Percentiles rank a stretch among this genome's conserved stretches.
Evolutionary conservation across 768 basidiomycete species (phyloP).

Genomic region (Amanita molliuscula): DNA sequence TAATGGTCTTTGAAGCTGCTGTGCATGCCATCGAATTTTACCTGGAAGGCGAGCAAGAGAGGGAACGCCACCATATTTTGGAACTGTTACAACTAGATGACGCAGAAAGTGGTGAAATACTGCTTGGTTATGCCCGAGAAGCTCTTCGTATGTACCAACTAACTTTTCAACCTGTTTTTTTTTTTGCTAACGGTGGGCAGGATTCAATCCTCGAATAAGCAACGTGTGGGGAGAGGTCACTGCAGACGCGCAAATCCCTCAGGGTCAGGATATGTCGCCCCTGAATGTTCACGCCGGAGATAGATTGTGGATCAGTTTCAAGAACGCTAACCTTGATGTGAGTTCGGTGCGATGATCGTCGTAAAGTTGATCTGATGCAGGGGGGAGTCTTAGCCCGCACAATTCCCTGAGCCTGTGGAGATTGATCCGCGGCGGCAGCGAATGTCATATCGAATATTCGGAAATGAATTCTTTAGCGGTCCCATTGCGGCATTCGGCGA

Average conservation of each 20-base stretch:
- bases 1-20: slow-evolving; percentile 18
- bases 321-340: slow-evolving; percentile 33
- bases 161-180: neutral
- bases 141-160: slow-evolving; percentile 33
- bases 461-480: slow-evolving; percentile 31
- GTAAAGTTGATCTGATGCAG: neutral
- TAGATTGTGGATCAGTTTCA: slow-evolving; percentile 28
- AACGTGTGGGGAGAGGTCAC: slow-evolving; percentile 30
- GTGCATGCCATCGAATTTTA: slow-evolving; percentile 45
- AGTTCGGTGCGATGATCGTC: neutral
- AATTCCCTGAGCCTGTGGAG: slow-evolving; percentile 29
- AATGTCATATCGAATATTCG: slow-evolving; percentile 18
- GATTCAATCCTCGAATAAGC: slow-evolving; percentile 28
- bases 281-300: slow-evolving; percentile 30
- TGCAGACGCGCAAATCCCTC: slow-evolving; percentile 22
- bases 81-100: slow-evolving; percentile 23
- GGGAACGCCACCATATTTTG: slow-evolving; percentile 28
- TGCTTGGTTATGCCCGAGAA: slow-evolving; percentile 41
- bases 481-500: slow-evolving; percentile 26
- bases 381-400: slow-evolving; percentile 18
- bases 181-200: slow-evolving; percentile 10
- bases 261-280: slow-evolving; percentile 23
- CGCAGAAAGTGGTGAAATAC: slow-evolving; percentile 20
- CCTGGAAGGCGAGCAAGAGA: slow-evolving; percentile 28
- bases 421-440: slow-evolving; percentile 30